Evolutionary conservation across 2,329 filamentous ascomycete genomes (phyloP).

Genomic region (Cadophora sp.): DNA sequence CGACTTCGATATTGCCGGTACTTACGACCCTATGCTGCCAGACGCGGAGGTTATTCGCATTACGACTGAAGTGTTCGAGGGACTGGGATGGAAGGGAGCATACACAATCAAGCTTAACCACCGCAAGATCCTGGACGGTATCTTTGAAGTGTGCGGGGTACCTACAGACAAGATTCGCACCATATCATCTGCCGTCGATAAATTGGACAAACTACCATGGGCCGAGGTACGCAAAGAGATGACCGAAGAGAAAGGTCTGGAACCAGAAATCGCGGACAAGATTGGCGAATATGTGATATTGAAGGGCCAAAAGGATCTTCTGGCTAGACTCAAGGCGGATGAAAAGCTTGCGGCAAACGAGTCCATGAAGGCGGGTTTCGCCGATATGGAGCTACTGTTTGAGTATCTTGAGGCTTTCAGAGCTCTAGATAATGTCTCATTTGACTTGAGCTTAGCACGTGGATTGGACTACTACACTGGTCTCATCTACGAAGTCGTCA

Average conservation of each 20-base stretch:
- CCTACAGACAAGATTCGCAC: conserved; percentile 84
- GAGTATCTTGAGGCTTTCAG: conserved; percentile 81
- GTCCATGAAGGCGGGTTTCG: conserved; percentile 78
- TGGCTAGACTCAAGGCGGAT: conserved; percentile 73
- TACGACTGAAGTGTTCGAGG: conserved; percentile 83
- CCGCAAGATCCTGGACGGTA: conserved; percentile 89
- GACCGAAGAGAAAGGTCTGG: conserved; percentile 88
- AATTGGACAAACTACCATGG: conserved; percentile 94
- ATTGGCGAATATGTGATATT: conserved; percentile 85
- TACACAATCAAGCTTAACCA: conserved; percentile 92
- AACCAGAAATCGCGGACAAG: conserved; percentile 77
- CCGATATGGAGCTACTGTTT: conserved; percentile 82
- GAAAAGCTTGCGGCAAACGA: conserved; percentile 72
- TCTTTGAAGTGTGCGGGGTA: conserved; percentile 91
- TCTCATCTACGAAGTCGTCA: conserved; percentile 79
- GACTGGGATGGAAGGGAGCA: conserved; percentile 71
- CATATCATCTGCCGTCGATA: conserved; percentile 93
- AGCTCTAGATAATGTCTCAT: conserved; percentile 76
- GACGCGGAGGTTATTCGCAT: conserved; percentile 90
- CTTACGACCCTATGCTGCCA: conserved; percentile 88
- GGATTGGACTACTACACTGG: conserved; percentile 90
- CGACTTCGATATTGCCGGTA: conserved; percentile 93
- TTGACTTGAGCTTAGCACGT: conserved; percentile 88
- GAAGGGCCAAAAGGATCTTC: conserved; percentile 77
- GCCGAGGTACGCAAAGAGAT: conserved; percentile 89